A percentile compares a stretch with the other conserved stretches of the same genome.
phyloP scores from a whole-genome alignment of 148 eudicot genomes.

The Mesembryanthemum crystallinum region DNA sequence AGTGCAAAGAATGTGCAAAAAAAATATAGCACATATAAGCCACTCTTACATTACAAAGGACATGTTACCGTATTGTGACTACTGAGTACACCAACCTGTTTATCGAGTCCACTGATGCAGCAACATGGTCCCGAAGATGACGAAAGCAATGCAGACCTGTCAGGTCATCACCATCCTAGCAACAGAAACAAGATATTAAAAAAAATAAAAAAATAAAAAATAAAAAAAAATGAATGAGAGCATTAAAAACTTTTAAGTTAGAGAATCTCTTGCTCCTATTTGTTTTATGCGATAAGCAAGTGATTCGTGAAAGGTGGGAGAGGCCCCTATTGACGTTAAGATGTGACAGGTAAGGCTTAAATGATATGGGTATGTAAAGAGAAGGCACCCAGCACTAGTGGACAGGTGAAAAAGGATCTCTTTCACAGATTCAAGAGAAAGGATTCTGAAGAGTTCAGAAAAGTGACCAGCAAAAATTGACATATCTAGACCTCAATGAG shows the following conservation, averaged over 20 bases:
- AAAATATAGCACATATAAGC: not conserved
- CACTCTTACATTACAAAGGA: not conserved
- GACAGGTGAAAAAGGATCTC: too few species aligned
- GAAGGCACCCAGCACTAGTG: not conserved
- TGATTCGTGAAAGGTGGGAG: too few species aligned
- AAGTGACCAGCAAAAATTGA: too few species aligned
- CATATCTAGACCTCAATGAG: too few species aligned
- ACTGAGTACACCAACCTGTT: constrained; percentile 77
- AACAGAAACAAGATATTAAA: not conserved
- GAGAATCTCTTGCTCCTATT: not conserved
- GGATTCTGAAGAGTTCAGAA: too few species aligned
- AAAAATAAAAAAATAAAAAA: too few species aligned
- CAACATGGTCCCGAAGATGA: constrained; percentile 83
- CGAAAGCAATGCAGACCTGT: constrained; percentile 97
- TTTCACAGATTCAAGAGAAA: not conserved
- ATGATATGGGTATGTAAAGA: not conserved
- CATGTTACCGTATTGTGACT: constrained; percentile 11
- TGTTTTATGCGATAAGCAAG: not conserved
- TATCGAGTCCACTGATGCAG: constrained; percentile 69
- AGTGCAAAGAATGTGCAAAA: not conserved
- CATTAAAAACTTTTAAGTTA: not conserved
- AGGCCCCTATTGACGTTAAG: too few species aligned
- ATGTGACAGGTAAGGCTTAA: not conserved
- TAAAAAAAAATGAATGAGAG: too few species aligned
- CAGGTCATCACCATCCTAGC: constrained; percentile 85